Evolutionary conservation across 2,329 filamentous ascomycete species (phyloP), one percentile per base, ranked within the genome.

Genomic region (Ceratocystis papillata): DNA sequence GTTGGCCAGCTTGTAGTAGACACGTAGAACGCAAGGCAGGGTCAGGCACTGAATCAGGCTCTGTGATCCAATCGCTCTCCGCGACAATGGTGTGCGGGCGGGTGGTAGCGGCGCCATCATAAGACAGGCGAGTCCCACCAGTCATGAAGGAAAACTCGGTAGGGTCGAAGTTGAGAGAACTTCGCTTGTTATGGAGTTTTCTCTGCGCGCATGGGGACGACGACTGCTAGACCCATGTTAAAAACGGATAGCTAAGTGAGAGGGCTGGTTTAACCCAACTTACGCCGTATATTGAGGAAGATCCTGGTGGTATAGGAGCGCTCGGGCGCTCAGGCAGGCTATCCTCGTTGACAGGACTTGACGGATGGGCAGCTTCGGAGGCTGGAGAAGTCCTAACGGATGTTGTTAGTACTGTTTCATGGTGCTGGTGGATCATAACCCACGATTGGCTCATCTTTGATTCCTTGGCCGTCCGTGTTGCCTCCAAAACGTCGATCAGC

Each of bases 61-160:
- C 63, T 33, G 66, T 65, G 15, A 67, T 22, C 66, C 66, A 67
- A 48, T 67, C 66, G 25, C 60, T 63, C 22, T 66, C 60, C 12
- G 64, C 64, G 5, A 62, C 12, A 10, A 60, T 41, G 17, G 37
- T 61, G n/a, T 60, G 22, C 5, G 48, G 64, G 22, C 45, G 55
- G 8, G 37, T 37, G 33, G 64, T 62, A 15, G 44, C 3, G 20
- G 17, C 44, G 30, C 61, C 61, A 15, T 22, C 25, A 33, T 63
- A 63, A 28, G 61, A 63, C 61, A 63, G 10, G 45, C 61, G 61
- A 33, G 44, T 63, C 20, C 44, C 61, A 1, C 45, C 61, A 25
- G 61, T 63, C 61, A 63, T 50, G 30, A 30, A 50, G 15, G 61
- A 63, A 41, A 63, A 30, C 61, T 63, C 61, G 25, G 45, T 15